phyloP scores from a whole-genome alignment of 2,329 filamentous ascomycete genomes.

The Exserohilum turcica region DNA sequence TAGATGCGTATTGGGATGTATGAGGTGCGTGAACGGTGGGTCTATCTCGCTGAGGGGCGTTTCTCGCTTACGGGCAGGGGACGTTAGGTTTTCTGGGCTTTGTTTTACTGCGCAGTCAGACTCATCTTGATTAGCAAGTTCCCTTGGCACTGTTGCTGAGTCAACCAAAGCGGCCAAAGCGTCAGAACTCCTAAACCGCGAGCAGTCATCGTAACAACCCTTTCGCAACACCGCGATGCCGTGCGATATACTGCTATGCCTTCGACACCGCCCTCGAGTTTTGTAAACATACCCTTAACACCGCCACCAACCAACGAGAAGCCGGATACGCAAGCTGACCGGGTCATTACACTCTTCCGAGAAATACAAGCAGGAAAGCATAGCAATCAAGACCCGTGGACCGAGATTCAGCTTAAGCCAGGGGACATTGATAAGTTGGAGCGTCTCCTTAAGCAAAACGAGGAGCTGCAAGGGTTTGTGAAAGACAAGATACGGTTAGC shows the following conservation, averaged over 20 bases:
- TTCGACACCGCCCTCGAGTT: constrained; percentile 24
- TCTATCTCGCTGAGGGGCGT: no score
- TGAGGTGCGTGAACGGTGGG: no score
- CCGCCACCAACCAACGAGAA: constrained; percentile 29
- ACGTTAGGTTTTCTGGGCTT: no score
- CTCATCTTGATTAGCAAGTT: no score
- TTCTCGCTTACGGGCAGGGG: no score
- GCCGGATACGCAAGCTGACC: constrained; percentile 15
- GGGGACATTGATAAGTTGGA: constrained; percentile 24
- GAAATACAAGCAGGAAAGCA: constrained; percentile 22
- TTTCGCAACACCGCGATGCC: constrained; percentile 14
- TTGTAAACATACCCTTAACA: constrained; percentile 22
- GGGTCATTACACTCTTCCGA: constrained; percentile 26
- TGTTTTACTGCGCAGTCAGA: no score
- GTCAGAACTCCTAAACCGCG: background rate
- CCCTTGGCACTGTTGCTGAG: constrained; percentile 18
- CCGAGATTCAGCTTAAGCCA: constrained; percentile 20
- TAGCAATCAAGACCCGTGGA: constrained; percentile 13
- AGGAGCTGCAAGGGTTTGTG: constrained; percentile 19
- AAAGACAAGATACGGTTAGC: constrained; percentile 25
- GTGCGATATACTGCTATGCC: constrained; percentile 21
- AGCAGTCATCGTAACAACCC: constrained; percentile 6
- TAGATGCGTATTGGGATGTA: no score
- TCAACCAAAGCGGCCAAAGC: constrained; percentile 12
- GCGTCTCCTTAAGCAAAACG: constrained; percentile 16